phyloP scores from a whole-genome alignment of 2,329 filamentous ascomycete genomes.

The Xylariaceae sp. region DNA sequence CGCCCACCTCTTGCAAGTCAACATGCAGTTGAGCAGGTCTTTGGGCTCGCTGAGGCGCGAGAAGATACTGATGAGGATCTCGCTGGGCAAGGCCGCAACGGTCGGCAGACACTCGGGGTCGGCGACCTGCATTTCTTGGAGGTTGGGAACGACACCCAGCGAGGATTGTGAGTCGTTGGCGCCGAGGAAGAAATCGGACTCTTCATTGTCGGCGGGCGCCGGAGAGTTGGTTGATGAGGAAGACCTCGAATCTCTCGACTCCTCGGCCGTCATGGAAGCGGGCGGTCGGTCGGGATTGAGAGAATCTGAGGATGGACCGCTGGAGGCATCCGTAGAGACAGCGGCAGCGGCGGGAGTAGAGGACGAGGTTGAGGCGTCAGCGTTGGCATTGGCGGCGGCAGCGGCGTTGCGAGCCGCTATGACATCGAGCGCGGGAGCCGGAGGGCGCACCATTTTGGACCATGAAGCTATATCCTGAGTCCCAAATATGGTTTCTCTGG shows the following conservation, averaged over 20 bases:
- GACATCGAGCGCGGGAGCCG: constrained; percentile 29
- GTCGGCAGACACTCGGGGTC: constrained; percentile 67
- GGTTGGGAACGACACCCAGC: constrained; percentile 66
- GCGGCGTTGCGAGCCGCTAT: constrained; percentile 23
- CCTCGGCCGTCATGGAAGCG: constrained; percentile 28
- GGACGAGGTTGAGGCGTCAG: too few species aligned
- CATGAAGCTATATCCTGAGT: too few species aligned
- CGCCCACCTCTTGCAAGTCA: constrained; percentile 92
- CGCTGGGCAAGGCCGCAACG: constrained; percentile 80
- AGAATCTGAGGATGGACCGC: constrained; percentile 8
- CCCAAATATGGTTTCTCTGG: too few species aligned
- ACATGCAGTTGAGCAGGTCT: constrained; percentile 83
- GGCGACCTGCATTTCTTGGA: constrained; percentile 66
- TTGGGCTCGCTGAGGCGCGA: constrained; percentile 68
- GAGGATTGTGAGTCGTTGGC: constrained; percentile 94
- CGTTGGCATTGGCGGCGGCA: neutral
- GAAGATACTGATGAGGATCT: constrained; percentile 92
- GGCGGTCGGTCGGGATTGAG: constrained; percentile 11
- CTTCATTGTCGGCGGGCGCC: constrained; percentile 72
- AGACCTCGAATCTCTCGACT: constrained; percentile 48
- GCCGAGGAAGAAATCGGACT: constrained; percentile 86
- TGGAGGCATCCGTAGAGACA: neutral
- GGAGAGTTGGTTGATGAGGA: constrained; percentile 71
- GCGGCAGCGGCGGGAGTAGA: constrained; percentile 5
- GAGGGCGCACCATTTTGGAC: constrained; percentile 21